Conservation (phyloP, 257 asterid species). For the Jasminum sambac region DNA sequence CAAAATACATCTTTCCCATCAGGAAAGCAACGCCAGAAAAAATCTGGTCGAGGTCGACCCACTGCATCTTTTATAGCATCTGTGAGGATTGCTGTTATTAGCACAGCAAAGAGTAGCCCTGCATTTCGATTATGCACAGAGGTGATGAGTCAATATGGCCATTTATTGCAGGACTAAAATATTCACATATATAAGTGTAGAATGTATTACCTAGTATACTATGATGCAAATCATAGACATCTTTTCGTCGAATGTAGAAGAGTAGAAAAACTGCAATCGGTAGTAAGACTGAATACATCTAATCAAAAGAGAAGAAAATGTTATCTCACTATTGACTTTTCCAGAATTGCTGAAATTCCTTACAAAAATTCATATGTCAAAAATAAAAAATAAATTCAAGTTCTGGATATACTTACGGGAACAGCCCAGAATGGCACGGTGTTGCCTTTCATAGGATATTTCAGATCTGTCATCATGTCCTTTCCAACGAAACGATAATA, state of each 20-base stretch:
- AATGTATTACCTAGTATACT: conserved; percentile 62
- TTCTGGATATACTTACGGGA: conserved; percentile 58
- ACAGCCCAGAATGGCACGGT: conserved; percentile 86
- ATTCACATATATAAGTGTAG: conserved; percentile 1
- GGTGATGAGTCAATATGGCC: conserved; percentile 15
- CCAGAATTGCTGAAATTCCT: background rate
- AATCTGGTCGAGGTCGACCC: too few relatives aligned
- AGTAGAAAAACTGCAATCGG: conserved; percentile 63
- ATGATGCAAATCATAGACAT: conserved; percentile 80
- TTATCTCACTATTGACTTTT: too few relatives aligned
- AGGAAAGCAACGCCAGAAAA: conserved; percentile 98
- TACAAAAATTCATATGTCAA: background rate
- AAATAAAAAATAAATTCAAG: background rate
- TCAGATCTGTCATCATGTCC: conserved; percentile 78
- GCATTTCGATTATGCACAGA: conserved; percentile 29
- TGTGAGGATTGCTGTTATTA: conserved; percentile 77
- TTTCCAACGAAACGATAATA: conserved; percentile 71
- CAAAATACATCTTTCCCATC: conserved; percentile 64
- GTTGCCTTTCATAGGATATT: conserved; percentile 73
- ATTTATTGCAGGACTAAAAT: background rate
- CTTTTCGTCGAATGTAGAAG: conserved; percentile 65
- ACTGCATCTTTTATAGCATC: conserved; percentile 77
- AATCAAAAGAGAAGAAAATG: conserved; percentile 27
- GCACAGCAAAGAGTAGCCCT: conserved; percentile 71
- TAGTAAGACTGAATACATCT: conserved; percentile 72